Percentiles rank a stretch among this genome's conserved stretches.
Conservation (phyloP, 768 basidiomycete species). For the Boletales sp. region DNA sequence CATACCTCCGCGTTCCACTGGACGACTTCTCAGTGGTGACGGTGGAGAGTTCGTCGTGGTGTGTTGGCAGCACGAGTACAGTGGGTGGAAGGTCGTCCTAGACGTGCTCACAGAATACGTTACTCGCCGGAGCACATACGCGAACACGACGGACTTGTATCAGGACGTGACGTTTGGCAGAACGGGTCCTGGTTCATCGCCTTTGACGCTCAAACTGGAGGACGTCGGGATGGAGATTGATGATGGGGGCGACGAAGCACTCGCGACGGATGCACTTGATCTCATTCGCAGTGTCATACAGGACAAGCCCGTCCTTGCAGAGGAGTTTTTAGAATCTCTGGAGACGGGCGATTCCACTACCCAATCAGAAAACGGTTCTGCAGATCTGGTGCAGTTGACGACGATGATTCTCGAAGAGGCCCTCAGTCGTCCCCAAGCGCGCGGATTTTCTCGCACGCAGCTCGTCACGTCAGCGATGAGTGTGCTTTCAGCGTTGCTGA, state of each 20-base stretch:
- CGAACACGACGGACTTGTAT: conserved; percentile 39
- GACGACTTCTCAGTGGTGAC: conserved; percentile 70
- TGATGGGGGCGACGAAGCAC: conserved; percentile 54
- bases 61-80: conserved; percentile 78
- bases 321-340: conserved; percentile 62
- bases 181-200: conserved; percentile 35
- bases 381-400: conserved; percentile 75
- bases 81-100: conserved; percentile 83
- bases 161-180: conserved; percentile 53
- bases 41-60: conserved; percentile 63
- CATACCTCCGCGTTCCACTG: conserved; percentile 63
- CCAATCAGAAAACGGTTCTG: conserved; percentile 51
- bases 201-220: conserved; percentile 49
- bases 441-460: conserved; percentile 47
- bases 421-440: conserved; percentile 48
- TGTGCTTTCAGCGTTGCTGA: conserved; percentile 73
- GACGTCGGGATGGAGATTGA: conserved; percentile 74
- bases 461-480: conserved; percentile 80
- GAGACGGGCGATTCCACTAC: conserved; percentile 37
- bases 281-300: conserved; percentile 76
- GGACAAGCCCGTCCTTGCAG: conserved; percentile 62
- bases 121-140: conserved; percentile 48
- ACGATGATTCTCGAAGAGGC: conserved; percentile 81
- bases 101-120: conserved; percentile 79
- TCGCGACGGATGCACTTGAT: conserved; percentile 73